phyloP scores from a whole-genome alignment of 2,329 filamentous ascomycete species.

The Cladosporium colombiae region DNA sequence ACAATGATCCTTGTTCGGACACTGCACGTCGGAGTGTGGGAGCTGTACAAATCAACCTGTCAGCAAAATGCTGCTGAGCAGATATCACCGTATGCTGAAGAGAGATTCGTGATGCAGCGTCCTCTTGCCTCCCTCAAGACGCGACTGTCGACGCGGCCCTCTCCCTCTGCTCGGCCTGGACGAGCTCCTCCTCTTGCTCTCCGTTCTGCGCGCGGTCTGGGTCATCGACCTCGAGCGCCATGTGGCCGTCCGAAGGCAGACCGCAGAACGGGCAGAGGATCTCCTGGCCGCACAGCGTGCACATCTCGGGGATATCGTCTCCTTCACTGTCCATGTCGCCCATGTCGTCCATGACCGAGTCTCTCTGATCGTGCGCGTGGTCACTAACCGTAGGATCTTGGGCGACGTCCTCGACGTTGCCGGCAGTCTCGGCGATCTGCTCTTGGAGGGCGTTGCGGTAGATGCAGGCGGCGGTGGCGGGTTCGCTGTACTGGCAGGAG shows the following conservation, averaged over 20 bases:
- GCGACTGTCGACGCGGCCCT: conserved; percentile 30
- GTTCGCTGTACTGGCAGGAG: conserved; percentile 88
- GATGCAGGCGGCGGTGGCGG: conserved; percentile 84
- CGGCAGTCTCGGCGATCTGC: conserved; percentile 89
- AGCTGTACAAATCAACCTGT: conserved; percentile 60
- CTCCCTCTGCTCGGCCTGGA: conserved; percentile 35
- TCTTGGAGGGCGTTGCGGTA: conserved; percentile 94
- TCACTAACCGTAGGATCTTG: conserved; percentile 97
- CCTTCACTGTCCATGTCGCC: conserved; percentile 27
- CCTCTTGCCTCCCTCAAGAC: conserved; percentile 33
- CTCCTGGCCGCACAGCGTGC: conserved; percentile 60
- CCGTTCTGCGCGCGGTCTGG: conserved; percentile 36
- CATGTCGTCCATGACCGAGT: conserved; percentile 29
- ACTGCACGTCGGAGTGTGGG: conserved; percentile 77
- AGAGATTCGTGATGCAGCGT: conserved; percentile 22
- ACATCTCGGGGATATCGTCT: conserved; percentile 49
- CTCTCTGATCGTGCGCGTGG: conserved; percentile 23
- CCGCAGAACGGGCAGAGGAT: conserved; percentile 57
- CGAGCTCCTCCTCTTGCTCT: conserved; percentile 27
- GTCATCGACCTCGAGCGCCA: conserved; percentile 47
- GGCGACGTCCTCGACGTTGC: conserved; percentile 95
- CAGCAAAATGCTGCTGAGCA: conserved; percentile 39
- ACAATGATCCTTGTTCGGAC: conserved; percentile 74
- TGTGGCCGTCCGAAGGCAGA: conserved; percentile 45
- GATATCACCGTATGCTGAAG: conserved; percentile 29